Evolutionary conservation across 192 early-diverging fungal species (phyloP), one percentile per base, ranked within the genome.

Genomic region (Coemansia sp.): DNA sequence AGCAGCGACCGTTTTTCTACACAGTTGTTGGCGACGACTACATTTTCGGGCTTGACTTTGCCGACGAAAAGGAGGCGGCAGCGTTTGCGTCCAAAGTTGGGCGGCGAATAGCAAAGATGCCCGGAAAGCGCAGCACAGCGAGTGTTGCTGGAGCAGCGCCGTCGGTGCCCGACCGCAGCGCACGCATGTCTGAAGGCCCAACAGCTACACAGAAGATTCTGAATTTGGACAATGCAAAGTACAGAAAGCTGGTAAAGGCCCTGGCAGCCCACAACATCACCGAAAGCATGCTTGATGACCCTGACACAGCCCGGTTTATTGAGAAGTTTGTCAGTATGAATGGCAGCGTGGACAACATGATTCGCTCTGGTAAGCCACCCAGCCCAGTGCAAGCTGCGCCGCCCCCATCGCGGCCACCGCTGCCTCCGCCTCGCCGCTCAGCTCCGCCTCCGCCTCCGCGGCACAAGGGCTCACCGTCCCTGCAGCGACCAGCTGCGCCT

Each of bases 1-100:
- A 85, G 54, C 85, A 87, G 36, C 52, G 71, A 15, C 83, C 85
- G 9, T 90, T 83, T 64, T 92, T 92, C 63, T 86, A 86, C 58
- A 87, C 87, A 17, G 86, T 92, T 70, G 75, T 83, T 24, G 83
- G 85, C 18, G 89, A 90, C 79, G 80, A 86, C 66, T 82, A 85
- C 48, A 63, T 84, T 23, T 86, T 87, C 42, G 90, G 86, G 15
- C 79, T 92, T n/a, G 87, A 87, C 7, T 92, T 90, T 73, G 82
- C 84, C 9, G 85, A 90, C 63, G 84, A 82, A 25, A 74, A 82
- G 38, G 90, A 92, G 37, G 87, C 90, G 5, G 60, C 72, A 18
- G 68, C 76, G 55, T 89, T 92, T 68, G 83, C 81, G 42, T 84
- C 82, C 47, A 92, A 87, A 62, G 83, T 92, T 15, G 31, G 57